Conservation (phyloP, 805 yeast species). For the Candida ovalis region DNA sequence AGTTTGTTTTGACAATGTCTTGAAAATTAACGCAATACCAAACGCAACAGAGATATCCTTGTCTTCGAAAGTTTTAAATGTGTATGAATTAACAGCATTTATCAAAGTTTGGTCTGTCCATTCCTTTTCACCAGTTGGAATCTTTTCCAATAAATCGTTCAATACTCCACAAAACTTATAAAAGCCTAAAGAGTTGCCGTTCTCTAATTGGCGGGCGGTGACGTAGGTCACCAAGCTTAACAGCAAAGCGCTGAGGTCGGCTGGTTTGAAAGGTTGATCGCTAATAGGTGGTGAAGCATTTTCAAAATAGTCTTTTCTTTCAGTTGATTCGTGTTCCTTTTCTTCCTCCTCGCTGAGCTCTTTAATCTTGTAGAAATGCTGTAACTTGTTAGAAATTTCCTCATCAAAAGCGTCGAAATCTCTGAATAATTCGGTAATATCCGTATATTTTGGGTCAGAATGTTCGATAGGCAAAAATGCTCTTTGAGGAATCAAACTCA, state of each 20-base stretch:
- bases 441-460: constrained; percentile 24
- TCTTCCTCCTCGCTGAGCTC: constrained; percentile 3
- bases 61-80: constrained; percentile 11
- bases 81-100: constrained; percentile 27
- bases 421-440: constrained; percentile 3
- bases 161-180: constrained; percentile 34
- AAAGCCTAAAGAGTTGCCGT: constrained; percentile 18
- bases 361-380: constrained; percentile 12
- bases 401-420: constrained; percentile 13
- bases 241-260: constrained; percentile 41
- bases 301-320: constrained; percentile 5
- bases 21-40: constrained; percentile 40
- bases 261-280: constrained; percentile 37
- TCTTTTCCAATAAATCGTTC: constrained; percentile 37
- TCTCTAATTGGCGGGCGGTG: constrained; percentile 10
- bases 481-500: constrained; percentile 59
- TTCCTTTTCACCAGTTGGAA: constrained; percentile 36
- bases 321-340: background rate
- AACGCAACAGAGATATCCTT: constrained; percentile 34
- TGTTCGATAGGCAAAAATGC: constrained; percentile 55
- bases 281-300: constrained; percentile 11
- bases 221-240: constrained; percentile 31
- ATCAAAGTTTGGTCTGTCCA: constrained; percentile 30
- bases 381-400: constrained; percentile 11
- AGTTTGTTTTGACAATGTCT: constrained; percentile 31